Evolutionary conservation across 2,329 filamentous ascomycete genomes (phyloP).

Genomic region (Ophiostoma triangulosporum): DNA sequence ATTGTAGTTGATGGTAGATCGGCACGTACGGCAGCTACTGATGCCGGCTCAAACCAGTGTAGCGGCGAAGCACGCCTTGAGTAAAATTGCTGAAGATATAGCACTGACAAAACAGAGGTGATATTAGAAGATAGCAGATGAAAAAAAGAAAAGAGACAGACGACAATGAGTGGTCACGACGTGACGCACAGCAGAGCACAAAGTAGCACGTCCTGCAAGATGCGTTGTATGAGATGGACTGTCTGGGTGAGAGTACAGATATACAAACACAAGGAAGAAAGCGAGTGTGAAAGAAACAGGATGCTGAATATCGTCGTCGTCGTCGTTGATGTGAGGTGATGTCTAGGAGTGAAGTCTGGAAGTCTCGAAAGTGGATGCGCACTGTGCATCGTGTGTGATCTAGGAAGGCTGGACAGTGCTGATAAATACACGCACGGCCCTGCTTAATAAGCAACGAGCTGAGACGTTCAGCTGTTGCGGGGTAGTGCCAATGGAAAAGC

Average conservation of each 20-base stretch:
- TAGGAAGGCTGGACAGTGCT: neutral
- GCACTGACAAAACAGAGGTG: too few species aligned
- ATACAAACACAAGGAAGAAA: neutral
- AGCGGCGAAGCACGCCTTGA: too few species aligned
- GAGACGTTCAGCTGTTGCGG: conserved; percentile 4
- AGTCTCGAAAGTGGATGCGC: neutral
- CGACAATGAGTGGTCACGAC: too few species aligned
- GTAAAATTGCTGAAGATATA: too few species aligned
- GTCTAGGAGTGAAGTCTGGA: neutral
- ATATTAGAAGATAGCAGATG: neutral
- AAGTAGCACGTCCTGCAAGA: neutral
- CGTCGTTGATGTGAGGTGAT: neutral
- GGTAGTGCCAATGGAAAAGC: conserved; percentile 3
- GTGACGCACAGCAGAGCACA: neutral
- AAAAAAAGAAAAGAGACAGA: neutral
- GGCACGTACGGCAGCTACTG: too few species aligned
- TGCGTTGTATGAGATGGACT: neutral
- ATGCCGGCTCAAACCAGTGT: too few species aligned
- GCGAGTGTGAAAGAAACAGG: neutral
- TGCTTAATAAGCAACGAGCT: neutral
- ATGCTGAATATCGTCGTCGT: neutral
- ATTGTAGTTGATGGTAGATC: too few species aligned
- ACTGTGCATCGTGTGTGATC: neutral
- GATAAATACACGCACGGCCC: neutral
- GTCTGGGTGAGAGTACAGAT: neutral